Evolutionary conservation across 1,139 yeast species (phyloP).

Genomic region (Taphrina pruni): DNA sequence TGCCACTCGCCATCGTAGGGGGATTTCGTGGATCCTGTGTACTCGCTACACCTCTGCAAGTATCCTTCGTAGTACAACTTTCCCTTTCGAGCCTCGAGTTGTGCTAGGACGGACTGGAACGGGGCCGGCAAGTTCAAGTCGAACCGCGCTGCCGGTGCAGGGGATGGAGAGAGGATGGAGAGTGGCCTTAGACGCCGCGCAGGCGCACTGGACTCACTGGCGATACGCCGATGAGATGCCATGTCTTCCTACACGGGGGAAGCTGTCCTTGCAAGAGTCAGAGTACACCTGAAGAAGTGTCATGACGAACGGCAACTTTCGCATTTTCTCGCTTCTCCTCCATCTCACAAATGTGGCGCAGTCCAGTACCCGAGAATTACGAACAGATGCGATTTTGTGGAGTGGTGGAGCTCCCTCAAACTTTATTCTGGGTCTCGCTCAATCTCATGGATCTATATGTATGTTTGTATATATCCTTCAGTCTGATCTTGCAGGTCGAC

Average conservation of each 20-base stretch:
- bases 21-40: neutral
- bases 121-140: constrained; percentile 7
- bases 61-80: constrained; percentile 33
- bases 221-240: constrained; percentile 18
- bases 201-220: constrained; percentile 30
- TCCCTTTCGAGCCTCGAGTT: constrained; percentile 19
- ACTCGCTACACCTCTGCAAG: constrained; percentile 14
- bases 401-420: constrained; percentile 2
- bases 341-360: neutral
- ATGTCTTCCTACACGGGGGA: neutral
- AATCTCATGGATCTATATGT: too few species aligned
- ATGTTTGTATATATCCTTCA: neutral
- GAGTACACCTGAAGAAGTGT: neutral
- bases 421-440: neutral
- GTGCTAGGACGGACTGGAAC: constrained; percentile 6
- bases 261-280: neutral
- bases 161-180: constrained; percentile 18
- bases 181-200: constrained; percentile 17
- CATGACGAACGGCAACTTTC: neutral
- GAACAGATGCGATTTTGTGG: constrained; percentile 10
- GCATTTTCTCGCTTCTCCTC: constrained; percentile 1
- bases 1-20: constrained; percentile 10
- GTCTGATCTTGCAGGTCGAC: too few species aligned
- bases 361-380: neutral
- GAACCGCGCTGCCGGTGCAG: constrained; percentile 5